Base-by-base conservation (phyloP, 176 grass and related monocot species). In the Coix lacrymajobi region DNA sequence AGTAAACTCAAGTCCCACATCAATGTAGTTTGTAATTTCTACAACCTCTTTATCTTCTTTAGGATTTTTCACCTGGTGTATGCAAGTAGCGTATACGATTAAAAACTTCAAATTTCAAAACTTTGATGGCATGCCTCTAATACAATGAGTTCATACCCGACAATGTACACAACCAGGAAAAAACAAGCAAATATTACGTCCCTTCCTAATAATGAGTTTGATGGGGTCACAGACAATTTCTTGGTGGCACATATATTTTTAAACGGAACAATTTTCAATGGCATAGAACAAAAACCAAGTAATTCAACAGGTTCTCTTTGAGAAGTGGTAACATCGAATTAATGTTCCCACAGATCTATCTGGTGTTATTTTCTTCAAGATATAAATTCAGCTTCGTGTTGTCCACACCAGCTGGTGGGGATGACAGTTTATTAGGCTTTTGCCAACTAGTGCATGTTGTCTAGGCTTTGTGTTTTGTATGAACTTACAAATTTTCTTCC, bases 1-100 rank as follows among this genome's bases (percentile, higher is more conserved):
- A 77, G 75, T 74, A 70, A 93, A 79, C 90, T 94, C 92, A 87
- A 98, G 86, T n/a, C 95, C 92, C 75, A 98, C 73, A 84, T 98
- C 95, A 2, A 94, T 94, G 89, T 94, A 98, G 79, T 98, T 98
- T 65, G 95, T 98, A 45, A 98, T 98, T 52, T 90, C 95, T 88
- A 91, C 92, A 79, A 98, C 81, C 67, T 93, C 71, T 86, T 87
- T 54, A 85, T 80, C 78, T 85, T 98, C 95, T 84, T 89, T 88
- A 63, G 95, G 95, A 84, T 97, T 97, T 34, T 94, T 94, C 57
- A 97, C 86, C 92, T 94, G 78, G 41, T 81, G 57, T 36, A 81
- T 24, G 64, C n/a, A 75, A 20, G 46, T 22, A 56, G 2, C 6
- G 19, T 20, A 75, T 5, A 79, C 8, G 64, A 67, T 84, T 68